Evolutionary conservation across 108 stramenopile genomes (phyloP).

Genomic region (Pseudonitzschia multiseries): DNA sequence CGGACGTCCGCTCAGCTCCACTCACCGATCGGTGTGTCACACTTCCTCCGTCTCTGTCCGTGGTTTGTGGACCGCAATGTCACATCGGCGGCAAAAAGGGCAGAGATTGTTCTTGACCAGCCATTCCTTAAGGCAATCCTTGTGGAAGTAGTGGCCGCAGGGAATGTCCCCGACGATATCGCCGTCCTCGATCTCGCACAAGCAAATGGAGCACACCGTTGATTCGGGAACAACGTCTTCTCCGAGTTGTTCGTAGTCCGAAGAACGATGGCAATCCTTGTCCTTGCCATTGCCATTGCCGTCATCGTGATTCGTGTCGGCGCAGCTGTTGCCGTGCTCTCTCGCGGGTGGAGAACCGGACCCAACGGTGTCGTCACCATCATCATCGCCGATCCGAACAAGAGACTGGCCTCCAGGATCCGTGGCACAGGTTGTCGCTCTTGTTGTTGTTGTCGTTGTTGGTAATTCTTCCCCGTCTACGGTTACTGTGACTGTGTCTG

Average conservation of each 20-base stretch:
- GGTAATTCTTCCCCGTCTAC: no score
- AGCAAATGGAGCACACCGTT: slow-evolving; percentile 59
- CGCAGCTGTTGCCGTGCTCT: not conserved
- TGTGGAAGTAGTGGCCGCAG: slow-evolving; percentile 68
- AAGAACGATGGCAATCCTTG: not conserved
- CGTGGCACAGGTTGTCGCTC: no score
- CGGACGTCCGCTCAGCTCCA: not conserved
- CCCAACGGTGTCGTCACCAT: no score
- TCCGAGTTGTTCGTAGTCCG: not conserved
- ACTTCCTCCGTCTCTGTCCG: not conserved
- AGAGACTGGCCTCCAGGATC: no score
- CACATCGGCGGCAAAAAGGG: slow-evolving; percentile 15
- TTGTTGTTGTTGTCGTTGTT: no score
- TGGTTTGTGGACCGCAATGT: slow-evolving; percentile 14
- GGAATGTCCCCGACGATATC: slow-evolving; percentile 58
- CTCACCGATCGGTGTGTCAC: not conserved
- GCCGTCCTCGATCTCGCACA: slow-evolving; percentile 54
- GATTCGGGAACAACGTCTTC: not conserved
- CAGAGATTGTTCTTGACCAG: slow-evolving; percentile 35
- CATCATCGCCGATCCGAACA: no score
- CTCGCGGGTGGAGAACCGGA: not conserved
- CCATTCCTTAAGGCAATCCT: slow-evolving; percentile 67
- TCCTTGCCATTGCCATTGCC: not conserved
- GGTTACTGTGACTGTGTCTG: no score
- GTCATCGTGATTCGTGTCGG: not conserved